Evolutionary conservation across 2,329 filamentous ascomycete genomes (phyloP), one percentile per base, ranked within the genome.

Genomic region (Arthroderma sp.): DNA sequence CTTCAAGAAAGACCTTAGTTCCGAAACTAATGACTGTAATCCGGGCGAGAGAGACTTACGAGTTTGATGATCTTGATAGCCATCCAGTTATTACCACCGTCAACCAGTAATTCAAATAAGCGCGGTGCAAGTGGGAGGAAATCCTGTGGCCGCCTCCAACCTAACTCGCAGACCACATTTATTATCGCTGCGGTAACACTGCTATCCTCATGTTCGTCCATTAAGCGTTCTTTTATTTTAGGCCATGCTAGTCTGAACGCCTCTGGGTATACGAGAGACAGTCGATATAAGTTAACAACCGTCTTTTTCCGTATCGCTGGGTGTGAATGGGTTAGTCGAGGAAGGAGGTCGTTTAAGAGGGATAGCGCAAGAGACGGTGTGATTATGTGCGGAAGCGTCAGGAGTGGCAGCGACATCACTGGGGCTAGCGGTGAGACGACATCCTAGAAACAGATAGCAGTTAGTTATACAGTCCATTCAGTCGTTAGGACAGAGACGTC

Each of bases 61-160:
- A 98, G 74, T 66, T 98, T 98, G 62, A 98, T 96, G 50, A 98
- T 78, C 62, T 98, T 98, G 61, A 98, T 98, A 47, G 88, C 88
- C 89, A 98, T 96, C 91, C 91, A 98, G 64, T 98, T 98, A 64
- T 98, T 96, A 33, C 83, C 83, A 45, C 87, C 82, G 49, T 93
- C 83, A 8, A 95, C 88, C 28, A 98, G 70, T 11, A 98, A 73
- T 59, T 95, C 88, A 56, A 96, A 98, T 28, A 98, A 66, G 47
- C 91, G 75, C 6, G 91, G 91, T 0, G 91, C 91, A 29, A 98
- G 71, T 9, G 91, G 85, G 29, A 98, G 70, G 55, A 96, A 96
- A 63, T 98, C 91, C 53, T 89, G 82, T 3, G 91, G 91, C 53
- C 91, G 75, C 54, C 91, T 78, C 85, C 89, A 95, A 4, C 89